phyloP scores from a whole-genome alignment of 2,329 filamentous ascomycete genomes.

The Pyrenophora tritici-repentis region DNA sequence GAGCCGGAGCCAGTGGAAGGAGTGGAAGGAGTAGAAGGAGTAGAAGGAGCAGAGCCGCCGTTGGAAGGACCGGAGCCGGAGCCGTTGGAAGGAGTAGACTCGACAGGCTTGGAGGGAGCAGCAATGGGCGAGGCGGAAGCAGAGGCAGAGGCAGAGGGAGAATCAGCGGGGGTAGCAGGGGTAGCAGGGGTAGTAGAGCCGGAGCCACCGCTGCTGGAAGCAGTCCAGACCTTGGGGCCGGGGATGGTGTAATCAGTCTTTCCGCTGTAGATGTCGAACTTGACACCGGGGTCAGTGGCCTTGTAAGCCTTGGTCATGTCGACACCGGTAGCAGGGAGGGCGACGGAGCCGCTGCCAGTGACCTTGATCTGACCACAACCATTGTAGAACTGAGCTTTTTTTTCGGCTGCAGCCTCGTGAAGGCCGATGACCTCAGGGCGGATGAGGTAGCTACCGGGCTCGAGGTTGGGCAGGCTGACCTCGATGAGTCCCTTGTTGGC shows the following conservation, averaged over 20 bases:
- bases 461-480: conserved; percentile 47
- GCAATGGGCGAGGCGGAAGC: conserved; percentile 9
- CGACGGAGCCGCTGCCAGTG: conserved; percentile 32
- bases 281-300: conserved; percentile 47
- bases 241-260: conserved; percentile 46
- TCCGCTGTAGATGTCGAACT: conserved; percentile 48
- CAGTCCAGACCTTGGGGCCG: conserved; percentile 46
- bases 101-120: conserved; percentile 11
- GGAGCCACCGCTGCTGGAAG: conserved; percentile 8
- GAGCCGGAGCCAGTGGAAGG: conserved; percentile 3
- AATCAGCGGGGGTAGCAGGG: conserved; percentile 9
- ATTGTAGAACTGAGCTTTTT: conserved; percentile 52
- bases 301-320: conserved; percentile 54
- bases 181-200: conserved; percentile 20
- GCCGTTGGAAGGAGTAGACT: conserved; percentile 10
- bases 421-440: conserved; percentile 52
- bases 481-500: conserved; percentile 47
- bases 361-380: conserved; percentile 50
- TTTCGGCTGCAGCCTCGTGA: conserved; percentile 43
- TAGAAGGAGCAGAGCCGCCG: neutral
- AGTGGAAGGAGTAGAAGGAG: conserved; percentile 9
- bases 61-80: conserved; percentile 9
- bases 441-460: conserved; percentile 49
- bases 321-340: conserved; percentile 44
- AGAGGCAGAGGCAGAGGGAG: neutral